These are phyloP conservation scores for Pestalotiopsis sp. DNA, from an alignment of 2,329 filamentous ascomycete species.

Conservation along the genomic window DNA sequence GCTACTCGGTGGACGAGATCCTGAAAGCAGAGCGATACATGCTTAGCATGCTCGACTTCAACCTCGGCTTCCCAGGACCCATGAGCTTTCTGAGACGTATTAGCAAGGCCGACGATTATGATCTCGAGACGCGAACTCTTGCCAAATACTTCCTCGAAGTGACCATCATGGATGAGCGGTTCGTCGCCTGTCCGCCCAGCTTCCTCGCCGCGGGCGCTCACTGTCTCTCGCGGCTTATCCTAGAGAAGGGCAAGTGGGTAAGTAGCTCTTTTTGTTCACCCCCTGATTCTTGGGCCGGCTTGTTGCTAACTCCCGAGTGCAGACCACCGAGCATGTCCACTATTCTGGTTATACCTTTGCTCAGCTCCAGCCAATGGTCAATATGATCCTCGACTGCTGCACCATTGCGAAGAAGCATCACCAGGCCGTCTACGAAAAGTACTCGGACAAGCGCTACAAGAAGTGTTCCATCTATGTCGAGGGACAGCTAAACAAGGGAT, in stretches of 20 bases:
- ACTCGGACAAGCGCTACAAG: slow-evolving; percentile 85
- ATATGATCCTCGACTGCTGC: slow-evolving; percentile 85
- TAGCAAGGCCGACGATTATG: slow-evolving; percentile 98
- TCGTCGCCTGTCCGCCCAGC: slow-evolving; percentile 88
- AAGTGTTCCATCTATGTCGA: slow-evolving; percentile 81
- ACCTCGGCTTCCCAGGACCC: slow-evolving; percentile 96
- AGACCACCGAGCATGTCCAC: slow-evolving; percentile 83
- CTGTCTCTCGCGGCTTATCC: slow-evolving; percentile 84
- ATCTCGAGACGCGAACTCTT: slow-evolving; percentile 90
- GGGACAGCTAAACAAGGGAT: slow-evolving; percentile 68
- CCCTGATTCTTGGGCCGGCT: slow-evolving; percentile 3
- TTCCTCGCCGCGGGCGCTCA: slow-evolving; percentile 91
- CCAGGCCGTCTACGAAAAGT: slow-evolving; percentile 87
- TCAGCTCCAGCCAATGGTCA: slow-evolving; percentile 79
- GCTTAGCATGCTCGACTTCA: slow-evolving; percentile 94
- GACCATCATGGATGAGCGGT: slow-evolving; percentile 96
- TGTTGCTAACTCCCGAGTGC: slow-evolving; percentile 36
- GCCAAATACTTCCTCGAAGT: slow-evolving; percentile 98
- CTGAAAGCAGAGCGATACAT: slow-evolving; percentile 98
- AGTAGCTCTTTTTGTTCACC: slow-evolving; percentile 37
- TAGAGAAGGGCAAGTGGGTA: slow-evolving; percentile 94
- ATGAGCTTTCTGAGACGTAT: slow-evolving; percentile 98
- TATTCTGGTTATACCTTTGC: slow-evolving; percentile 92
- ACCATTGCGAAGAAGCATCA: slow-evolving; percentile 82
- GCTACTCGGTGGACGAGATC: slow-evolving; percentile 88